phyloP scores from a whole-genome alignment of 1,284 basidiomycete genomes.

The Rhodotorula mucilaginosa region DNA sequence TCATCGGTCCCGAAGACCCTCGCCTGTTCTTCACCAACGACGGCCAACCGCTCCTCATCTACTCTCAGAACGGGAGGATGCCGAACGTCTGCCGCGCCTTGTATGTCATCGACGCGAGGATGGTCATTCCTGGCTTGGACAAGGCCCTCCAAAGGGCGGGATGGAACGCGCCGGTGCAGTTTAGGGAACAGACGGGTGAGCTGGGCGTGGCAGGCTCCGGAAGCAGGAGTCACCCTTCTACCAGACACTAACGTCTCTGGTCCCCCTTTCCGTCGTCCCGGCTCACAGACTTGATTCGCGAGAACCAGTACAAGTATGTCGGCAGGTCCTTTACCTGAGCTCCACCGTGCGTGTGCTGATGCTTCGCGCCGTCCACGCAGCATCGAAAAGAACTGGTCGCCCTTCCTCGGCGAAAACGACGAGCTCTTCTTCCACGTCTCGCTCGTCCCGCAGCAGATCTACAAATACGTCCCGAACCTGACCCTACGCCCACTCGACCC shows the following conservation, averaged over 20 bases:
- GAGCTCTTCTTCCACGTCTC: constrained; percentile 39
- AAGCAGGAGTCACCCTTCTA: too few relatives aligned
- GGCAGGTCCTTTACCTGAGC: too few relatives aligned
- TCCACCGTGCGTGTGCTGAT: neutral
- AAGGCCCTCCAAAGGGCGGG: constrained; percentile 28
- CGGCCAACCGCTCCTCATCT: constrained; percentile 30
- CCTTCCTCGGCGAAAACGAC: constrained; percentile 25
- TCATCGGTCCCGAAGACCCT: constrained; percentile 34
- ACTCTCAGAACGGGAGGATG: constrained; percentile 23
- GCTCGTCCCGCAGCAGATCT: constrained; percentile 35
- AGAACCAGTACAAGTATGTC: constrained; percentile 10
- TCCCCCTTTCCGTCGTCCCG: too few relatives aligned
- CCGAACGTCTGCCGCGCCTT: constrained; percentile 32
- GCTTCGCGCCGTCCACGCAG: neutral
- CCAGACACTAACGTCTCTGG: too few relatives aligned
- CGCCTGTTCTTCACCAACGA: constrained; percentile 35
- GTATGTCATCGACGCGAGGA: constrained; percentile 32
- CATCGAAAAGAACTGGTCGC: constrained; percentile 37
- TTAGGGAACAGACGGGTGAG: constrained; percentile 33
- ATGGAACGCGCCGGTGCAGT: constrained; percentile 28
- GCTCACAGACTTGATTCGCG: constrained; percentile 25
- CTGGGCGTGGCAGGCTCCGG: too few relatives aligned
- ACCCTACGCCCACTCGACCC: constrained; percentile 32
- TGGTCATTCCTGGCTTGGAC: constrained; percentile 28
- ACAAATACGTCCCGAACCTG: constrained; percentile 28